phyloP scores from a whole-genome alignment of 129 eudicot species.

The Helichrysum umbraculigerum region DNA sequence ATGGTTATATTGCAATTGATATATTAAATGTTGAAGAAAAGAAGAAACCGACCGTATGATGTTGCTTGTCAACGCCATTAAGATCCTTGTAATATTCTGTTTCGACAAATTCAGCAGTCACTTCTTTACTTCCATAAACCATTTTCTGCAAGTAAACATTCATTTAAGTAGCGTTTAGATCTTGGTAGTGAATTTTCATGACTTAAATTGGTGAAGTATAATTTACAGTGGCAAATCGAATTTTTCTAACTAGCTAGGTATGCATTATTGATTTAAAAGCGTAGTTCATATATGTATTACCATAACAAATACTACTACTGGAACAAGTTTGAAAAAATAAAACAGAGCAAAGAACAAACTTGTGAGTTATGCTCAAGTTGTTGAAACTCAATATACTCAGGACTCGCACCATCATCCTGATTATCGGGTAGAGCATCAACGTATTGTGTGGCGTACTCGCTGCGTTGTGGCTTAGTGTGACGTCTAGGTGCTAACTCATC shows the following conservation, averaged over 20 bases:
- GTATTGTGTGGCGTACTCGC: constrained; percentile 63
- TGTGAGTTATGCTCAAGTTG: constrained; percentile 73
- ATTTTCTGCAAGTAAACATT: constrained; percentile 53
- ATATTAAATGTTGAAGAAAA: background rate
- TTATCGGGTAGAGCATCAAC: constrained; percentile 37
- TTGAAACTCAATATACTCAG: constrained; percentile 61
- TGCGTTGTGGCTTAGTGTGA: constrained; percentile 88
- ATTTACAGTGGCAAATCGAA: no score
- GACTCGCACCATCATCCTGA: constrained; percentile 35
- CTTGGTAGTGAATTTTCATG: no score
- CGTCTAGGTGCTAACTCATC: constrained; percentile 77
- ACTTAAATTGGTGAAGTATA: no score
- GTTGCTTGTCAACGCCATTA: constrained; percentile 71
- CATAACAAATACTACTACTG: no score
- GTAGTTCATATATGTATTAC: no score
- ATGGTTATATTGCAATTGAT: background rate
- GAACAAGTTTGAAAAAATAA: no score
- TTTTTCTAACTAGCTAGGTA: no score
- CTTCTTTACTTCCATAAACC: constrained; percentile 47
- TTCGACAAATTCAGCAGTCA: constrained; percentile 74
- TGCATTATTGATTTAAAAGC: no score
- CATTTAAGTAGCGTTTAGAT: no score
- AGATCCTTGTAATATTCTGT: constrained; percentile 94
- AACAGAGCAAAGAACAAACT: constrained; percentile 34
- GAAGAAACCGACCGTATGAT: constrained; percentile 84